These are phyloP conservation scores for Candida sojae DNA, from an alignment of 1,139 yeast genomes.

Conservation along the genomic window DNA sequence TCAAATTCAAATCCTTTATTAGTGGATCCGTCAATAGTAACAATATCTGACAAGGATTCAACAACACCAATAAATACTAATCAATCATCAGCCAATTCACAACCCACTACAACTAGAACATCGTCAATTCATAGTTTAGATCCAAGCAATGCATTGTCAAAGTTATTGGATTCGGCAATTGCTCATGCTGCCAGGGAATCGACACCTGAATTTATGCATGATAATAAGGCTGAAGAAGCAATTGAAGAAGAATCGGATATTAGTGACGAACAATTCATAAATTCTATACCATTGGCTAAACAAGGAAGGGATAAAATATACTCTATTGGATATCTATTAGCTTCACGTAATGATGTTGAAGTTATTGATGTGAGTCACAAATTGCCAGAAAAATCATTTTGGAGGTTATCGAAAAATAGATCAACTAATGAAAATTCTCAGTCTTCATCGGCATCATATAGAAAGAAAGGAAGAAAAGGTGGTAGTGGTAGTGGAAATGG, in stretches of 20 bases:
- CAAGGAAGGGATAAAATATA: constrained; percentile 28
- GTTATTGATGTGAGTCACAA: constrained; percentile 26
- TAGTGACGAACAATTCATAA: constrained; percentile 6
- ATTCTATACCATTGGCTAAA: constrained; percentile 15
- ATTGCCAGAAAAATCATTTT: constrained; percentile 46
- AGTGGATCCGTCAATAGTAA: constrained; percentile 39
- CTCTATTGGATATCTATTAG: constrained; percentile 36
- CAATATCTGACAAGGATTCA: constrained; percentile 15
- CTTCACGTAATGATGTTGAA: constrained; percentile 38
- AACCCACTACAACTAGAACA: constrained; percentile 7
- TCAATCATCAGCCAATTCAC: constrained; percentile 3
- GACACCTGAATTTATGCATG: constrained; percentile 33
- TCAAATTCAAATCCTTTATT: constrained; percentile 24
- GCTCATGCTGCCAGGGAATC: constrained; percentile 52
- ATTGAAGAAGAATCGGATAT: constrained; percentile 4
- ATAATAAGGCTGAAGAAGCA: constrained; percentile 7
- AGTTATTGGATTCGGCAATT: constrained; percentile 43
- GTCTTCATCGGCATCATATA: background rate
- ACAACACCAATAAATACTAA: background rate
- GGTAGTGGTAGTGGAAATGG: background rate
- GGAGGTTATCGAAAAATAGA: constrained; percentile 27
- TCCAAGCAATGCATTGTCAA: constrained; percentile 43
- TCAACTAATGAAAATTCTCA: constrained; percentile 7
- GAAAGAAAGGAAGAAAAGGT: constrained; percentile 6
- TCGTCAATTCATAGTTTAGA: constrained; percentile 19